Percentiles rank a stretch among this genome's conserved stretches.
phyloP scores from a whole-genome alignment of 202 grass and related monocot species.

The Musa balbisiana region DNA sequence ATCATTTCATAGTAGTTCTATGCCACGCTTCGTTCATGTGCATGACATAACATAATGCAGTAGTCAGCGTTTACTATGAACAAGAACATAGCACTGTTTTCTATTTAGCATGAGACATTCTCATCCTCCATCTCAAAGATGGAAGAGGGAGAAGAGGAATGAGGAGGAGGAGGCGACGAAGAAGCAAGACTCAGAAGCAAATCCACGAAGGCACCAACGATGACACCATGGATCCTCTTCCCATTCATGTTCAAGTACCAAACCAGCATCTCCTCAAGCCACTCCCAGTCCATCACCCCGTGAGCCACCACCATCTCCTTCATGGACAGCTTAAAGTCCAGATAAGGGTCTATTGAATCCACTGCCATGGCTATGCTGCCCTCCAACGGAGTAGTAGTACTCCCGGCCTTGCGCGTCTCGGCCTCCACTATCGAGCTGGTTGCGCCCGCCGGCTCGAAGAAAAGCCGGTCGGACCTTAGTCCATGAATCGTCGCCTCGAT shows the following conservation, averaged over 20 bases:
- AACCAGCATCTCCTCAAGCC: conserved; percentile 1
- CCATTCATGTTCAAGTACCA: conserved; percentile 69
- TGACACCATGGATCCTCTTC: conserved; percentile 43
- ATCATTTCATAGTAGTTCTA: too few species aligned
- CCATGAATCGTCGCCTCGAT: neutral
- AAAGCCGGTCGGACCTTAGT: neutral
- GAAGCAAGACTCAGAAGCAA: conserved; percentile 51
- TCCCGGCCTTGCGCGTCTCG: neutral
- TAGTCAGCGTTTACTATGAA: too few species aligned
- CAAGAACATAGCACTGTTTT: too few species aligned
- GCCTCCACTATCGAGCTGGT: neutral
- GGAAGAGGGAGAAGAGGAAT: conserved; percentile 22
- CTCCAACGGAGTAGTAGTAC: neutral
- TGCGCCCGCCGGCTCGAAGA: neutral
- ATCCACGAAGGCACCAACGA: conserved; percentile 72
- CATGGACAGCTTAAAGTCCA: conserved; percentile 1
- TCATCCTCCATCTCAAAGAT: too few species aligned
- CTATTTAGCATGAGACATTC: too few species aligned
- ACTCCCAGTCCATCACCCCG: neutral
- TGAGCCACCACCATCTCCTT: conserved; percentile 6
- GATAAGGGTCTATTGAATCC: neutral
- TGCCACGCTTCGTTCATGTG: too few species aligned
- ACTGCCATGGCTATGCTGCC: neutral
- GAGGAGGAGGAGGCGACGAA: conserved; percentile 19
- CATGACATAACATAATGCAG: too few species aligned